A percentile compares a stretch with the other conserved stretches of the same genome.
These are phyloP conservation scores for Eragrostis tef DNA, from an alignment of 202 grass and related monocot genomes.

Conservation along the genomic window DNA sequence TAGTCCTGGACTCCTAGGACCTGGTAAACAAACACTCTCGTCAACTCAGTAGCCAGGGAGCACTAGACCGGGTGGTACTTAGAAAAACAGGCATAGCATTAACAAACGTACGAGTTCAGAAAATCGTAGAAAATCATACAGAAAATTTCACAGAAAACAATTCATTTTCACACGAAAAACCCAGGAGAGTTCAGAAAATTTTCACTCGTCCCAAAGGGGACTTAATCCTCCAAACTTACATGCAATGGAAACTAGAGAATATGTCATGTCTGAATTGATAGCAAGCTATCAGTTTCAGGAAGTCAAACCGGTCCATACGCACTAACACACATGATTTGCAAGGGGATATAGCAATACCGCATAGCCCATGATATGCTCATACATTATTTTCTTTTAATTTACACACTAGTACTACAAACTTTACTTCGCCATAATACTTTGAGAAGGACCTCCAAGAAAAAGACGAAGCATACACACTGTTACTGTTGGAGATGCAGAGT, in stretches of 20 bases:
- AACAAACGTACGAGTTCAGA: background rate
- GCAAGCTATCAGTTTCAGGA: background rate
- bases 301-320: background rate
- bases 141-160: too few species aligned
- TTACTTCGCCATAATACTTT: conserved; percentile 19
- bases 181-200: too few species aligned
- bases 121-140: too few species aligned
- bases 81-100: background rate
- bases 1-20: background rate
- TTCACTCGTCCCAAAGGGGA: too few species aligned
- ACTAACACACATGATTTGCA: background rate
- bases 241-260: background rate
- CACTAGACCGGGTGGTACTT: background rate
- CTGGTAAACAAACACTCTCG: conserved; percentile 4
- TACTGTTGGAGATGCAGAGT: too few species aligned
- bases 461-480: too few species aligned
- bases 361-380: conserved; percentile 34
- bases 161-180: too few species aligned
- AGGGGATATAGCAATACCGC: conserved; percentile 16
- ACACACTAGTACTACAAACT: conserved; percentile 48
- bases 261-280: background rate
- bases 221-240: background rate
- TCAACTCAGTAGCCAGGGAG: conserved; percentile 17
- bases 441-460: background rate
- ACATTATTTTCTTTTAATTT: conserved; percentile 50